These are phyloP conservation scores for Phaffomyces opuntiae DNA, from an alignment of 805 yeast genomes.

Conservation along the genomic window DNA sequence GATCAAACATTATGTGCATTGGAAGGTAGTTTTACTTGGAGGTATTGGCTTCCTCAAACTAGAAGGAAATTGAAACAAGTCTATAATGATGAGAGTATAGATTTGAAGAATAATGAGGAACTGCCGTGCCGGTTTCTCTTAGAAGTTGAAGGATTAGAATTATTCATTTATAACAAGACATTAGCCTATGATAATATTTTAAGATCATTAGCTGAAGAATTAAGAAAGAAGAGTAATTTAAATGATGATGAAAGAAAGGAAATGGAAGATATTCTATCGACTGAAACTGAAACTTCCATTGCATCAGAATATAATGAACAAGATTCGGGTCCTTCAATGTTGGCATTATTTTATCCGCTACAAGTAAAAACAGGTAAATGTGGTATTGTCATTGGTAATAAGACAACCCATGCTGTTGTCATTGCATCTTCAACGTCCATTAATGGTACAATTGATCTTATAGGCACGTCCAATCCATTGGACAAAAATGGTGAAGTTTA, in stretches of 20 bases:
- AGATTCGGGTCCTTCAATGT: constrained; percentile 4
- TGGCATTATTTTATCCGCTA: constrained; percentile 50
- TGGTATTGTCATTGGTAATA: constrained; percentile 75
- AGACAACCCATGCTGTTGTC: constrained; percentile 64
- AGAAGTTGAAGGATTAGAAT: constrained; percentile 69
- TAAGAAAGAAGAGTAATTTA: constrained; percentile 7
- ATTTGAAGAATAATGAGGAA: constrained; percentile 32
- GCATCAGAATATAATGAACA: neutral
- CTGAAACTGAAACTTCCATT: constrained; percentile 11
- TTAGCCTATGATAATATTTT: constrained; percentile 65
- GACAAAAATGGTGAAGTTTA: constrained; percentile 51
- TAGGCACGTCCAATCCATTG: constrained; percentile 36
- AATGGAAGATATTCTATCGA: constrained; percentile 5
- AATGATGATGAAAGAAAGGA: constrained; percentile 12
- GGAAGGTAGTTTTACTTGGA: constrained; percentile 77
- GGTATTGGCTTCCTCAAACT: constrained; percentile 68
- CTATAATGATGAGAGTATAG: constrained; percentile 11
- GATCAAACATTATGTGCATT: constrained; percentile 66
- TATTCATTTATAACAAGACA: constrained; percentile 76
- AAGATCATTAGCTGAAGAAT: constrained; percentile 26
- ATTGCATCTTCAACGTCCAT: constrained; percentile 53
- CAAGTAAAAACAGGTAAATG: constrained; percentile 54
- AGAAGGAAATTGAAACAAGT: constrained; percentile 21
- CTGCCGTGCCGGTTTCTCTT: constrained; percentile 53
- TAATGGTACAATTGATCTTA: constrained; percentile 51